Percentiles rank a stretch among this genome's conserved stretches.
Evolutionary conservation across 495 filamentous ascomycete genomes (phyloP).

Genomic region (Patellaria atrata): DNA sequence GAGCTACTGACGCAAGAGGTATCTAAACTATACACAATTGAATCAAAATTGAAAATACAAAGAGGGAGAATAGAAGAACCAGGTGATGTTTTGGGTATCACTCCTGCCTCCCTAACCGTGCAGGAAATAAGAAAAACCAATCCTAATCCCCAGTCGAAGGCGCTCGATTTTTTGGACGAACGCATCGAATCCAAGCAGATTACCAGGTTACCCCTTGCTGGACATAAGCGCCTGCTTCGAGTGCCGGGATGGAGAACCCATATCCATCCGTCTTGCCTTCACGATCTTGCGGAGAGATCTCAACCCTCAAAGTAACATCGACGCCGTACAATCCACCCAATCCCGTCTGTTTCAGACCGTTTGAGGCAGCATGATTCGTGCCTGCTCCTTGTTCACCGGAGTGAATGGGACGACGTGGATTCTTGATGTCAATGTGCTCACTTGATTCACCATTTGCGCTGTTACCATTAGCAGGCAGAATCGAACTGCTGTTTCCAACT

Average conservation of each 20-base stretch:
- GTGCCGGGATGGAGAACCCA: constrained; percentile 26
- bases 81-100: no score
- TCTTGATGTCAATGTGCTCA: constrained; percentile 5
- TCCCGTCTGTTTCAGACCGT: constrained; percentile 19
- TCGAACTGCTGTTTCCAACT: background rate
- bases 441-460: background rate
- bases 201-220: constrained; percentile 4
- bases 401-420: constrained; percentile 26
- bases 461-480: constrained; percentile 1
- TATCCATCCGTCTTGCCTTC: constrained; percentile 28
- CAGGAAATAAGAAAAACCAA: no score
- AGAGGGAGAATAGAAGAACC: no score
- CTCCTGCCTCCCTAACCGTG: no score
- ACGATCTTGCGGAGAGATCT: constrained; percentile 23
- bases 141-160: no score
- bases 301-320: constrained; percentile 27
- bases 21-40: no score
- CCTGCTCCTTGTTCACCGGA: constrained; percentile 25
- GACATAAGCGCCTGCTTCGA: constrained; percentile 16
- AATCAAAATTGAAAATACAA: no score
- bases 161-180: no score
- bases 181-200: no score
- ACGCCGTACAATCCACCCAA: constrained; percentile 25
- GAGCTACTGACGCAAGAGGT: no score
- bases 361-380: constrained; percentile 25